Base-by-base conservation (phyloP, 2,329 filamentous ascomycete species). In the Celoporthe dispersa region DNA sequence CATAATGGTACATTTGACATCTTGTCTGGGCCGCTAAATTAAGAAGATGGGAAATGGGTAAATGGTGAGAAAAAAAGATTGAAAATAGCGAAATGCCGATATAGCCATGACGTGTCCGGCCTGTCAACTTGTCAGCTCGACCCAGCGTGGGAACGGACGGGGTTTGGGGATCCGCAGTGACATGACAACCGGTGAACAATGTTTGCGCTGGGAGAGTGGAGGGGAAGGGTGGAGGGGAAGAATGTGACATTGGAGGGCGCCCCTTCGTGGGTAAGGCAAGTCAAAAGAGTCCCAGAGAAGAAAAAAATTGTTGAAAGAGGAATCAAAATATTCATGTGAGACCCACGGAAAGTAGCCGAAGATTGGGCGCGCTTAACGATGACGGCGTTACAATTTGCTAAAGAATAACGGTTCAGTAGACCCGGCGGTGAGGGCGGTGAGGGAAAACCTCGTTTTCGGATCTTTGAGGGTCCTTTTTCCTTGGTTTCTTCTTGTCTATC, bases 331-430 rank as follows among this genome's bases (percentile, higher is more conserved):
- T 35, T n/a, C 28, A 4, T 22, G n/a, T n/a, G 28, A 61, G 19
- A n/a, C 35, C 60, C 37, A 63, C 60, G 60, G 60, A 63, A 41
- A 44, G 37, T 41, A 63, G 11, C 60, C 60, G 60, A 44, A 31
- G 33, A 25, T 14, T 25, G 3, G 4, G 22, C 25, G 22, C 35
- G 39, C 19, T 11, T 63, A 16, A 25, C 22, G 22, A 44, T 61
- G 57, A 7, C 57, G 11, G 51, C 51, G 53, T 19, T 33, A 31
- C 25, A 19, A 16, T 19, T 57, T 28, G 25, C 53, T 19, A 31
- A 33, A 31, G 12, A 33, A 2, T 33, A 28, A 28, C 25, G 11
- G 25, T 55, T 16, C 14, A 28, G 25, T 14, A 57, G 7, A 57
- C 12, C 53, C 28, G 53, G 53, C 53, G 53, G 53, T 57, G 53